Base-by-base conservation (phyloP, 2,329 filamentous ascomycete species). In the Pestalotiopsis sp. region DNA sequence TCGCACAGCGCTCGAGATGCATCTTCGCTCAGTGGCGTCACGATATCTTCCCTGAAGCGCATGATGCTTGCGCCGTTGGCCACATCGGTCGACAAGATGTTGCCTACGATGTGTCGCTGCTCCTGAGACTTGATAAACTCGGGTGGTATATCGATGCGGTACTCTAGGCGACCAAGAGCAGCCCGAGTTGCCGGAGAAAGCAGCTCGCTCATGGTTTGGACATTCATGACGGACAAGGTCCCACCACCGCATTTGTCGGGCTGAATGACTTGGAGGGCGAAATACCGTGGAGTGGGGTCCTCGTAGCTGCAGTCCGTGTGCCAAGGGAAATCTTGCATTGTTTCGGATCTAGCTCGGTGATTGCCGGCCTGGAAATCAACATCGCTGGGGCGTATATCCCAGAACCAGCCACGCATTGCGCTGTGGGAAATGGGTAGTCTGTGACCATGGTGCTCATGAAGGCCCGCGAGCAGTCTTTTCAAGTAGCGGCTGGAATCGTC, bases 281-380 rank as follows among this genome's bases (percentile, higher is more conserved):
- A 83, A 61, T 77, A 83, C 3, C 78, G 67, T 2, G 82, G 81
- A 1, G 79, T 74, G 0, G 71, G 69, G 0, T 76, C 65, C 62
- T 83, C 82, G 61, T 83, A 83, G 70, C 80, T 82, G 71, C 82
- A 83, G 62, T 83, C 81, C 0, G 80, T 83, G 61, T 83, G 82
- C 82, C 82, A 84, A 0, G 81, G 78, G 36, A 83, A 84, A 1
- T 80, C 72, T 0, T 78, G 69, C 79, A 81, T 82, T 0, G 82
- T 84, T 69, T 84, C 81, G 0, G 79, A 81, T 0, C 81, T 74
- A 0, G 81, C 82, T 20, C 78, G 79, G 31, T 79, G 75, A 20
- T 72, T 70, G 17, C 67, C 72, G 49, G 75, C 74, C 58, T 81
- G 77, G 62, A 76, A 78, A 27, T 36, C 74, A 13, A 59, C 67